phyloP scores from a whole-genome alignment of 345 rosid species.

The Citrus sp. region DNA sequence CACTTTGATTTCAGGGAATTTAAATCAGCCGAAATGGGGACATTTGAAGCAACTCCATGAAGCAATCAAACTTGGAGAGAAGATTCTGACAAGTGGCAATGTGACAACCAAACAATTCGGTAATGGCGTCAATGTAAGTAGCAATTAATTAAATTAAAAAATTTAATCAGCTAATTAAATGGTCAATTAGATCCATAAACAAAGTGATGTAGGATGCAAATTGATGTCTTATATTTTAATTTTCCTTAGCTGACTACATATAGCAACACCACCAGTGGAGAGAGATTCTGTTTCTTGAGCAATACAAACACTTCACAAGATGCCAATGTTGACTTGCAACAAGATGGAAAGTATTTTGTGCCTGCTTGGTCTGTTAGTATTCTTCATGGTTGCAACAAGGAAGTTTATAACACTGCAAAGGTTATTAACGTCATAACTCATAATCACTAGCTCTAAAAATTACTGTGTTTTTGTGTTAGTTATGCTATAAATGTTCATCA shows the following conservation, averaged over 20 bases:
- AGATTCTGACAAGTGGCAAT: constrained; percentile 4
- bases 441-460: too few relatives aligned
- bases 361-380: constrained; percentile 30
- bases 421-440: background rate
- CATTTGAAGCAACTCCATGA: constrained; percentile 25
- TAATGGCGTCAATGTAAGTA: background rate
- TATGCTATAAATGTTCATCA: too few relatives aligned
- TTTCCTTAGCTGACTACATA: background rate
- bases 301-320: background rate
- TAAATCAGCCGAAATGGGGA: constrained; percentile 29
- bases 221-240: background rate
- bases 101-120: background rate
- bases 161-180: too few relatives aligned
- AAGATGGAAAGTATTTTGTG: background rate
- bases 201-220: background rate
- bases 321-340: background rate
- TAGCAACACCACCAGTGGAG: background rate
- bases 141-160: background rate
- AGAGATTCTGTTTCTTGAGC: constrained; percentile 3
- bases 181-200: background rate
- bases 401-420: constrained; percentile 30
- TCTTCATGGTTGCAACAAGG: constrained; percentile 17
- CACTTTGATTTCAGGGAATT: background rate
- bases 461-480: too few relatives aligned
- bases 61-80: background rate